Conservation (phyloP, 768 basidiomycete genomes). For the Cantharellus anzutake region DNA sequence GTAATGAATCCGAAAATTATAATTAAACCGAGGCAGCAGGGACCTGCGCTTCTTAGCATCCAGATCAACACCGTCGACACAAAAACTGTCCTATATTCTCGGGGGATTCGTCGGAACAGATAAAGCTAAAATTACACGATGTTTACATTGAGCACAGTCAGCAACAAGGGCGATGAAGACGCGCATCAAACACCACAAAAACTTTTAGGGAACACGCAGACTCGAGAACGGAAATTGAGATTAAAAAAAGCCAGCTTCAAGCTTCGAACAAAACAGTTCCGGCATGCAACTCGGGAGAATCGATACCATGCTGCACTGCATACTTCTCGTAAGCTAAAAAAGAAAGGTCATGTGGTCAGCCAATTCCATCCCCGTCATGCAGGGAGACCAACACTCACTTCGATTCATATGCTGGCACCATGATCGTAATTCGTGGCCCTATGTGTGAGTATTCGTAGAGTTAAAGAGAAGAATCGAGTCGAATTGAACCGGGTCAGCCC, state of each 20-base stretch:
- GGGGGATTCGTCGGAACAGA: no score
- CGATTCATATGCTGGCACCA: conserved; percentile 10
- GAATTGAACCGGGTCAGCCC: background rate
- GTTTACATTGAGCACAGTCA: no score
- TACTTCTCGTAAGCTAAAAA: conserved; percentile 8
- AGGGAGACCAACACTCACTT: background rate
- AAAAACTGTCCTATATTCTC: no score
- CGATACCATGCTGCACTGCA: conserved; percentile 9
- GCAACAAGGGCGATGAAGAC: no score
- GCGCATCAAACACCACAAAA: no score
- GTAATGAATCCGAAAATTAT: no score
- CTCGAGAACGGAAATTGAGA: no score
- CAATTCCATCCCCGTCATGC: background rate
- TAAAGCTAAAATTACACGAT: no score
- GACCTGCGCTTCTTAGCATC: no score
- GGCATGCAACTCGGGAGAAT: conserved; percentile 8
- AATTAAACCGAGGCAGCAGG: no score
- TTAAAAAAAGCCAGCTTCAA: background rate
- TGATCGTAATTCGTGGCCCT: conserved; percentile 8
- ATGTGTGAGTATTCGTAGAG: background rate
- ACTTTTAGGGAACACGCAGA: no score
- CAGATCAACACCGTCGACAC: no score
- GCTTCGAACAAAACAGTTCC: background rate
- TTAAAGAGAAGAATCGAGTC: background rate
- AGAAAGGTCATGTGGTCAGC: background rate